Percentiles rank a stretch among this genome's conserved stretches.
Evolutionary conservation across 192 early-diverging fungal genomes (phyloP).

Genomic region (Podila clonocystis): DNA sequence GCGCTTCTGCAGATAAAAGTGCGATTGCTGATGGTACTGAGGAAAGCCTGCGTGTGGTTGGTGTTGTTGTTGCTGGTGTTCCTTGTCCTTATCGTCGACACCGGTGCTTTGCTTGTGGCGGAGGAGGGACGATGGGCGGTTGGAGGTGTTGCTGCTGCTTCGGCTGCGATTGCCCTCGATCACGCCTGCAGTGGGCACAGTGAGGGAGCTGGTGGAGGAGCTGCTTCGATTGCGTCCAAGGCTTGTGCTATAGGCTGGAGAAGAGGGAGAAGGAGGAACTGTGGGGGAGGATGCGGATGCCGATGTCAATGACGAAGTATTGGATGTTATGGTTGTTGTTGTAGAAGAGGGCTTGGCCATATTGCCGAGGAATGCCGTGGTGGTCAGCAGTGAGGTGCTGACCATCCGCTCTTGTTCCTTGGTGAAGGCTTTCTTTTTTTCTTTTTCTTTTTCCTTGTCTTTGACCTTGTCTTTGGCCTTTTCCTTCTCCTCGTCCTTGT

Average conservation of each 20-base stretch:
- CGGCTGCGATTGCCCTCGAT: background rate
- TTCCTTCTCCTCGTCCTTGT: constrained; percentile 4
- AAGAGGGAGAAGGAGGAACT: too few relatives aligned
- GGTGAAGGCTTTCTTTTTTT: background rate
- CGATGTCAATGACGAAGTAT: background rate
- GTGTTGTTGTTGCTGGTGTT: constrained; percentile 19
- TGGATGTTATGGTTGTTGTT: constrained; percentile 12
- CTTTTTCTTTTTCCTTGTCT: background rate
- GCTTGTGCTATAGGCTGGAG: background rate
- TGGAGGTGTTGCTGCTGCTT: background rate
- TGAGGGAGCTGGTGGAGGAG: constrained; percentile 2
- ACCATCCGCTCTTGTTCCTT: constrained; percentile 6
- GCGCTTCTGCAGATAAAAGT: background rate
- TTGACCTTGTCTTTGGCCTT: background rate
- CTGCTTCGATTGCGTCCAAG: constrained; percentile 1
- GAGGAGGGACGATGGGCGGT: background rate
- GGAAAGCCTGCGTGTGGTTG: background rate
- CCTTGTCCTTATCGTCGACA: background rate
- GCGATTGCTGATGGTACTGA: background rate
- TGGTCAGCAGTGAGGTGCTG: constrained; percentile 21
- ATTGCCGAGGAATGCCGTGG: constrained; percentile 15
- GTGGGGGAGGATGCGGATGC: background rate
- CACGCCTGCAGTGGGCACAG: background rate
- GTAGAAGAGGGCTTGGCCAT: background rate
- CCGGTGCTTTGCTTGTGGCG: background rate